Evolutionary conservation across 768 basidiomycete genomes (phyloP).

Genomic region (Podaxis sp.): DNA sequence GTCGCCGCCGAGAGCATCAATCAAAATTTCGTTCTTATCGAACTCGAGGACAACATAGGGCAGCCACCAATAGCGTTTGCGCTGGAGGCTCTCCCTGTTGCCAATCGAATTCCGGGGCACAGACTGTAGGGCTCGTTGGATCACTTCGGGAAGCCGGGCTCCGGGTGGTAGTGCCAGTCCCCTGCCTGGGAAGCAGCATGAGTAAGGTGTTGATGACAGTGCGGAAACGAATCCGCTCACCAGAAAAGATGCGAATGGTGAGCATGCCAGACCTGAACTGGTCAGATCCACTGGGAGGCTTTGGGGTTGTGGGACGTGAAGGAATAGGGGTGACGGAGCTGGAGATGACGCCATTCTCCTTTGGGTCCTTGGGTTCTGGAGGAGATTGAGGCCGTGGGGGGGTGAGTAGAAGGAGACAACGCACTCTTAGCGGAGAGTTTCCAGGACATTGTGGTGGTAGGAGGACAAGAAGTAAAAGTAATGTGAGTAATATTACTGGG

Average conservation of each 20-base stretch:
- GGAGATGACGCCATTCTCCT: conserved; percentile 67
- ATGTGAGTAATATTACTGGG: neutral
- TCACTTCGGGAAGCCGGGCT: conserved; percentile 74
- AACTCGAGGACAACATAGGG: conserved; percentile 98
- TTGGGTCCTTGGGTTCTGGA: conserved; percentile 64
- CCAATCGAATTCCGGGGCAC: conserved; percentile 56
- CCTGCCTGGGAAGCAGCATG: conserved; percentile 46
- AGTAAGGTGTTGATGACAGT: neutral
- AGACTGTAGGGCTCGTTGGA: conserved; percentile 74
- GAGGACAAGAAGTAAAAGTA: conserved; percentile 3
- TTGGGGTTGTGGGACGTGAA: conserved; percentile 78
- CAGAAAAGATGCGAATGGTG: conserved; percentile 93
- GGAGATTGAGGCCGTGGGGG: conserved; percentile 3
- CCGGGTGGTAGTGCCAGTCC: conserved; percentile 79
- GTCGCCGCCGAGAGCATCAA: conserved; percentile 96
- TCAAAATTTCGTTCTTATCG: conserved; percentile 94
- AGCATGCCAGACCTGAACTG: conserved; percentile 87
- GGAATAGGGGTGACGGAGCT: conserved; percentile 80
- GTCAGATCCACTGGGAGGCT: conserved; percentile 46
- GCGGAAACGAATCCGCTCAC: conserved; percentile 35
- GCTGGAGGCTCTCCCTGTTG: conserved; percentile 87
- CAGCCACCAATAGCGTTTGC: conserved; percentile 94
- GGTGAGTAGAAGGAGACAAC: conserved; percentile 14
- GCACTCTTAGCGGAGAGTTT: conserved; percentile 43
- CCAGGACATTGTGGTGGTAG: conserved; percentile 46